These are phyloP conservation scores for Talaromyces amestolkiae DNA, from an alignment of 2,329 filamentous ascomycete genomes.

Conservation along the genomic window DNA sequence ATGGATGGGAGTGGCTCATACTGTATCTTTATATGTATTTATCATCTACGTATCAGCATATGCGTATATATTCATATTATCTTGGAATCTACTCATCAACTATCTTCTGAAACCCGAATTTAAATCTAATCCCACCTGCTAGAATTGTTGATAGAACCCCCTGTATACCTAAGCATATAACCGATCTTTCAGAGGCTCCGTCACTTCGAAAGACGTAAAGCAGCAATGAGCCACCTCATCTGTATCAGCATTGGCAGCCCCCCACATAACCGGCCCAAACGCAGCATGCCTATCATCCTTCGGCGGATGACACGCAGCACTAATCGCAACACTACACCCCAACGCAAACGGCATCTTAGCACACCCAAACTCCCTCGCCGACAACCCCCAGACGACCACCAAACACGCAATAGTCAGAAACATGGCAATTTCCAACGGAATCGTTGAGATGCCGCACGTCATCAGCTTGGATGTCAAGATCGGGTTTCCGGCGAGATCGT, in stretches of 20 bases:
- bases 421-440: neutral
- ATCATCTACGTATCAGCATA: neutral
- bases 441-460: neutral
- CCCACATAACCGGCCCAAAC: constrained; percentile 1
- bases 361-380: neutral
- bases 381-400: neutral
- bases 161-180: neutral
- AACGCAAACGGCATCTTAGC: constrained; percentile 13
- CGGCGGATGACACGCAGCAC: constrained; percentile 19
- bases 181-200: neutral
- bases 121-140: too few species aligned
- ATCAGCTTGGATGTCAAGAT: neutral
- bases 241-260: neutral
- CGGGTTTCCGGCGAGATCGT: neutral
- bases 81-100: too few species aligned
- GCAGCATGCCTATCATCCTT: constrained; percentile 3
- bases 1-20: neutral
- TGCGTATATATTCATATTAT: neutral
- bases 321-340: constrained; percentile 16
- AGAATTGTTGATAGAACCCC: too few species aligned
- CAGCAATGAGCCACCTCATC: neutral
- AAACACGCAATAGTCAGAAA: neutral
- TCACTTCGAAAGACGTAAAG: neutral
- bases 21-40: neutral
- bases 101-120: too few species aligned